phyloP scores from a whole-genome alignment of 1,284 basidiomycete species.

The Ceratobasidium theobromae region DNA sequence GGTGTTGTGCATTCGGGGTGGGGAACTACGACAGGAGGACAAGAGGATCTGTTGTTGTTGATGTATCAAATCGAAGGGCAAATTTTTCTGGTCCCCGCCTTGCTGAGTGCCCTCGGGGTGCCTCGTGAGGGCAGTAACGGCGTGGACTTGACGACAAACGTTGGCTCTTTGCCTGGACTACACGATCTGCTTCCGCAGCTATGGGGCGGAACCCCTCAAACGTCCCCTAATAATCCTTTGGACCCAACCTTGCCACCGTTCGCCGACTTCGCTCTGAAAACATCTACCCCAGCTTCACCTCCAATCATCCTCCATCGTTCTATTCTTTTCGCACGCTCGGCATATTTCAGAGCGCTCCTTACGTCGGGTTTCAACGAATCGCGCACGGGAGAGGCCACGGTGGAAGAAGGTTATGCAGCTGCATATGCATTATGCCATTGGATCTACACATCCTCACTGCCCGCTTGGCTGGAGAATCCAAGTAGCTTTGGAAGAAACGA shows the following conservation, averaged over 20 bases:
- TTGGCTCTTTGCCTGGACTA: neutral
- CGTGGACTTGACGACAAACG: neutral
- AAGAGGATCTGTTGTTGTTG: slow-evolving; percentile 19
- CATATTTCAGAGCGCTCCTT: slow-evolving; percentile 1
- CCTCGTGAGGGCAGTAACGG: neutral
- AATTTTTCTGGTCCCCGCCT: neutral
- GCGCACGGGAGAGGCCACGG: neutral
- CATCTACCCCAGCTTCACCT: slow-evolving; percentile 5
- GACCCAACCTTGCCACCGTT: neutral
- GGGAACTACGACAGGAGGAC: slow-evolving; percentile 12
- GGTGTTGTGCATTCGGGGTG: slow-evolving; percentile 13
- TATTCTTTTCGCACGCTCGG: neutral
- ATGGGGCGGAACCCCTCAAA: slow-evolving; percentile 7
- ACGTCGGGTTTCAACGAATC: slow-evolving; percentile 16
- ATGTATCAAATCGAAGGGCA: slow-evolving; percentile 9
- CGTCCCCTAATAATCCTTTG: neutral
- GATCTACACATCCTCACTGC: slow-evolving; percentile 15
- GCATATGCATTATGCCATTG: slow-evolving; percentile 14
- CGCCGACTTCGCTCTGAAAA: slow-evolving; percentile 8
- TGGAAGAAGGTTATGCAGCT: slow-evolving; percentile 18
- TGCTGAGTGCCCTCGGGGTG: slow-evolving; percentile 2
- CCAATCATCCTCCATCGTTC: slow-evolving; percentile 13
- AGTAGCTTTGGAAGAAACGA: neutral
- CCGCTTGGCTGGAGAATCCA: slow-evolving; percentile 7
- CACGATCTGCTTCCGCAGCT: neutral